Evolutionary conservation across 2,329 filamentous ascomycete species (phyloP).

Genomic region (Fusarium mangiferae): DNA sequence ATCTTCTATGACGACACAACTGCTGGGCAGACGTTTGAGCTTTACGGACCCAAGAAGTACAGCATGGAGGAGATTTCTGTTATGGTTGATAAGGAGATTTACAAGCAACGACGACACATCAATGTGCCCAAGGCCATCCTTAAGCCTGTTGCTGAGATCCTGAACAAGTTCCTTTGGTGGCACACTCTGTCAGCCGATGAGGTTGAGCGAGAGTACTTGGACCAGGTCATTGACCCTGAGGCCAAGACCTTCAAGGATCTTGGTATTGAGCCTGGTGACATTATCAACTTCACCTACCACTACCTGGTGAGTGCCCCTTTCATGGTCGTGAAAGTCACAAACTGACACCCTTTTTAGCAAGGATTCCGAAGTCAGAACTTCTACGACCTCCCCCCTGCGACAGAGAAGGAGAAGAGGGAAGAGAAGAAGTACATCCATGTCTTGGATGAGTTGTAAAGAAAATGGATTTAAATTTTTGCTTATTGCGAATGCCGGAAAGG

Average conservation of each 20-base stretch:
- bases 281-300: constrained; percentile 88
- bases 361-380: constrained; percentile 87
- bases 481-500: constrained; percentile 28
- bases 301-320: constrained; percentile 78
- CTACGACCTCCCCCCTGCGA: constrained; percentile 94
- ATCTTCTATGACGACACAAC: constrained; percentile 94
- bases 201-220: constrained; percentile 90
- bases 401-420: constrained; percentile 92
- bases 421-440: constrained; percentile 98
- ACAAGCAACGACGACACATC: constrained; percentile 88
- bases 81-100: constrained; percentile 90
- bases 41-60: constrained; percentile 94
- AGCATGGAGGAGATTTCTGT: constrained; percentile 86
- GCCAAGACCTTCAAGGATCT: constrained; percentile 98
- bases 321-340: background rate
- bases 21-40: constrained; percentile 89
- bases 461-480: constrained; percentile 24
- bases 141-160: constrained; percentile 76
- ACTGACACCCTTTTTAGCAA: constrained; percentile 66
- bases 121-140: constrained; percentile 86
- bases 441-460: constrained; percentile 79
- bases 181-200: constrained; percentile 83
- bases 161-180: constrained; percentile 93
- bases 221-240: constrained; percentile 88
- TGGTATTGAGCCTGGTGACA: constrained; percentile 86